Conservation (phyloP, 257 asterid genomes). For the Agastache rugosa region DNA sequence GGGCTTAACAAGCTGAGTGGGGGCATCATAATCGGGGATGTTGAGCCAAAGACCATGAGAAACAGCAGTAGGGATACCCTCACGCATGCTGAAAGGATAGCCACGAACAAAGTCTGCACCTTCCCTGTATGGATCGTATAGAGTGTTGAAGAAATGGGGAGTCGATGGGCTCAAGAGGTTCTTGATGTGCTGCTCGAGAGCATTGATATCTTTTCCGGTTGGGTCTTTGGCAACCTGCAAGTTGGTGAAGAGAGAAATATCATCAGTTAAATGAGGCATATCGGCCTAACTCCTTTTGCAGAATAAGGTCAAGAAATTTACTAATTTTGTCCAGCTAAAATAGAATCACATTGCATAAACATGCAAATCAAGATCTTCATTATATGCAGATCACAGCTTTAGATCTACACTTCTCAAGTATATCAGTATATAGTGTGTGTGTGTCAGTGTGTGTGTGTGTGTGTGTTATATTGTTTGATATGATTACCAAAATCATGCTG, state of each 20-base stretch:
- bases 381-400: slow-evolving; percentile 5
- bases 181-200: slow-evolving; percentile 82
- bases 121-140: slow-evolving; percentile 79
- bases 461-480: not conserved
- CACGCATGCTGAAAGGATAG: slow-evolving; percentile 86
- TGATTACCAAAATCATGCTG: not conserved
- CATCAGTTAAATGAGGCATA: not conserved
- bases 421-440: not conserved
- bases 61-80: slow-evolving; percentile 74
- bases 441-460: not conserved
- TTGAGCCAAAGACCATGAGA: slow-evolving; percentile 87
- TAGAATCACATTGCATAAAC: not conserved
- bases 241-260: not conserved
- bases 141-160: slow-evolving; percentile 80
- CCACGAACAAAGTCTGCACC: slow-evolving; percentile 89
- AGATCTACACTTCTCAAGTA: slow-evolving; percentile 33
- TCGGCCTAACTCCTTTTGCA: not conserved
- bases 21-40: slow-evolving; percentile 87
- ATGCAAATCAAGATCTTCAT: not conserved
- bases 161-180: slow-evolving; percentile 72
- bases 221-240: slow-evolving; percentile 82
- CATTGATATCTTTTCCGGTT: slow-evolving; percentile 73
- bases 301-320: not conserved
- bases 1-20: slow-evolving; percentile 88
- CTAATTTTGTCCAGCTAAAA: not conserved